Base-by-base conservation (phyloP, 345 rosid genomes). In the Citrus inodora region DNA sequence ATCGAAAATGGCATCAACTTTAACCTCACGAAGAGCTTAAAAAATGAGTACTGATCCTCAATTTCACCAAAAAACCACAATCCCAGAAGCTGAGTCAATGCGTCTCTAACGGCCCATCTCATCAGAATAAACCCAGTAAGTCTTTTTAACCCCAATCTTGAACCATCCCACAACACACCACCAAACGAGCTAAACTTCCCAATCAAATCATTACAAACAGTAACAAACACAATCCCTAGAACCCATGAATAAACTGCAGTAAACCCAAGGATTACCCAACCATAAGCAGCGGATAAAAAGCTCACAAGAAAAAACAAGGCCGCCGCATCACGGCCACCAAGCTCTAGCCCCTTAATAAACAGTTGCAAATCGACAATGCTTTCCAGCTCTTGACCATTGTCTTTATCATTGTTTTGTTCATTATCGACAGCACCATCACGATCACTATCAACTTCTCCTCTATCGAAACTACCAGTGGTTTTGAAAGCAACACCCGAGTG, bases 91-190 rank as follows among this genome's bases (percentile, higher is more conserved):
- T 92, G 97, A 28, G 92, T 91, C 82, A 94, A 76, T 0, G 97
- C 94, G 79, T 96, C 99, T 77, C 97, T 89, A 70, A 94, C 92
- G 0, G 97, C 98, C 98, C 97, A 96, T 78, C 89, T 86, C 95
- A 94, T 94, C 70, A 91, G 80, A 78, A 96, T 78, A 78, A 91
- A 96, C 6, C 98, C 97, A 58, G 97, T 86, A 22, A 96, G 88
- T 76, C 97, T 87, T 87, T 84, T 94, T 65, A 90, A 78, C 76
- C 97, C 98, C 56, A 96, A 78, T 77, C 90, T 89, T 9, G 95
- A 92, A 24, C 99, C 98, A 63, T 79, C 91, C 95, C 90, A 90
- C 58, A 89, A 80, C 78, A 86, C 83, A 21, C 90, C 89, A 14
- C 87, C 35, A 69, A 88, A 84, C 0, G 97, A 87, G 79, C 80